Evolutionary conservation across 805 yeast species (phyloP).

Genomic region (Isabelozyma pseudorhagii): DNA sequence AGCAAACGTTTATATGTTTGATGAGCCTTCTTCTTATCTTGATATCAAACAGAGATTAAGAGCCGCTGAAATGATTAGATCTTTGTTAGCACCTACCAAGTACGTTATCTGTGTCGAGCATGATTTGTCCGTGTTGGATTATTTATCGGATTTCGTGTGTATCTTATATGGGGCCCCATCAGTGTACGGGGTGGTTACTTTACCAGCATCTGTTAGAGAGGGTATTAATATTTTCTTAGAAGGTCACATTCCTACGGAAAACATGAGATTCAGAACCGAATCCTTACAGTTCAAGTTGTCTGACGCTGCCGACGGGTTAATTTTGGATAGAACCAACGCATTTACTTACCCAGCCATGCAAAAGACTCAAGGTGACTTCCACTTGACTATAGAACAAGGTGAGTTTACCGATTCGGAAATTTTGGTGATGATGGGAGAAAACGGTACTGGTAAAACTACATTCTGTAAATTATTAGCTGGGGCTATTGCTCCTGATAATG

Average conservation of each 20-base stretch:
- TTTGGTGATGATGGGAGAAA: slow-evolving; percentile 99
- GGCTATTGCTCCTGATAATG: slow-evolving; percentile 81
- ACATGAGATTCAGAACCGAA: slow-evolving; percentile 94
- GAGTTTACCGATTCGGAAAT: slow-evolving; percentile 95
- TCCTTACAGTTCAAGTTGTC: slow-evolving; percentile 89
- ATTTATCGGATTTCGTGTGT: slow-evolving; percentile 94
- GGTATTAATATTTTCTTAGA: slow-evolving; percentile 98
- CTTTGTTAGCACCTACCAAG: slow-evolving; percentile 67
- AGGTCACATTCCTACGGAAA: slow-evolving; percentile 96
- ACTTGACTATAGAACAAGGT: slow-evolving; percentile 76
- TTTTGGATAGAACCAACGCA: slow-evolving; percentile 75
- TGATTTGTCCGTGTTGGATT: slow-evolving; percentile 96
- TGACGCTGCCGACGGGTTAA: slow-evolving; percentile 79
- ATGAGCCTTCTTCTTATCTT: slow-evolving; percentile 96
- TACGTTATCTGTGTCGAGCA: slow-evolving; percentile 98
- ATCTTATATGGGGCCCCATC: slow-evolving; percentile 97
- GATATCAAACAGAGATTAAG: slow-evolving; percentile 98
- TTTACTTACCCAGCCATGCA: slow-evolving; percentile 76
- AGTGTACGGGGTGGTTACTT: slow-evolving; percentile 96
- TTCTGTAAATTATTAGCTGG: slow-evolving; percentile 95
- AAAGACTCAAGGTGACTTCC: slow-evolving; percentile 96
- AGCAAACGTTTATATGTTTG: slow-evolving; percentile 98
- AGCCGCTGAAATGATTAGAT: slow-evolving; percentile 93
- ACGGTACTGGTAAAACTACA: slow-evolving; percentile 99
- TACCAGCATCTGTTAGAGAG: slow-evolving; percentile 96